A percentile compares a stretch with the other conserved stretches of the same genome.
Conservation (phyloP, 371 early-diverging fungal species). For the Circinella umbellata region DNA sequence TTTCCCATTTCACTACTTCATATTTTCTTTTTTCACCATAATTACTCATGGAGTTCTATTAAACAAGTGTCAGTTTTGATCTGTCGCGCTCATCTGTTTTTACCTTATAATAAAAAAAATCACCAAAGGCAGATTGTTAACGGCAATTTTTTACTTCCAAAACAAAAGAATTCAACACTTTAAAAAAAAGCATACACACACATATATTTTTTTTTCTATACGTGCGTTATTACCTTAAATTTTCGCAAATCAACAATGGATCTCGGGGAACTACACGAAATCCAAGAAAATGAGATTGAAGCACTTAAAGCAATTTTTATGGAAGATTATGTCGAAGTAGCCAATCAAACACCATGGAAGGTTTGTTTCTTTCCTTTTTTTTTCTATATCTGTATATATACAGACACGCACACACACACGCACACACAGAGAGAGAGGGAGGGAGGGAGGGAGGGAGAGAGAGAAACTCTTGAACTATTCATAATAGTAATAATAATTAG, state of each 20-base stretch:
- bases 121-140: background rate
- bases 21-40: background rate
- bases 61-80: background rate
- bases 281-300: slow-evolving; percentile 78
- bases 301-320: slow-evolving; percentile 72
- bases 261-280: slow-evolving; percentile 64
- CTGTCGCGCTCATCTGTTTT: slow-evolving; percentile 10
- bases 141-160: background rate
- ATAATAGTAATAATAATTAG: slow-evolving; percentile 24
- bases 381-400: background rate
- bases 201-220: background rate
- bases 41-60: slow-evolving; percentile 5
- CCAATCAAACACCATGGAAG: slow-evolving; percentile 76
- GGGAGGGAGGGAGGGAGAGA: no score
- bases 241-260: slow-evolving; percentile 30
- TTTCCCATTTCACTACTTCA: background rate
- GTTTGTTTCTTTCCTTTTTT: slow-evolving; percentile 26
- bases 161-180: background rate
- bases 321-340: slow-evolving; percentile 73
- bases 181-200: background rate
- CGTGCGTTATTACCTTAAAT: background rate
- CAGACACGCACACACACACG: no score
- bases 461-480: no score
- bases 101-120: background rate
- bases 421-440: no score